phyloP scores from a whole-genome alignment of 805 yeast genomes.

The Kodamaea kaohsiungensis region DNA sequence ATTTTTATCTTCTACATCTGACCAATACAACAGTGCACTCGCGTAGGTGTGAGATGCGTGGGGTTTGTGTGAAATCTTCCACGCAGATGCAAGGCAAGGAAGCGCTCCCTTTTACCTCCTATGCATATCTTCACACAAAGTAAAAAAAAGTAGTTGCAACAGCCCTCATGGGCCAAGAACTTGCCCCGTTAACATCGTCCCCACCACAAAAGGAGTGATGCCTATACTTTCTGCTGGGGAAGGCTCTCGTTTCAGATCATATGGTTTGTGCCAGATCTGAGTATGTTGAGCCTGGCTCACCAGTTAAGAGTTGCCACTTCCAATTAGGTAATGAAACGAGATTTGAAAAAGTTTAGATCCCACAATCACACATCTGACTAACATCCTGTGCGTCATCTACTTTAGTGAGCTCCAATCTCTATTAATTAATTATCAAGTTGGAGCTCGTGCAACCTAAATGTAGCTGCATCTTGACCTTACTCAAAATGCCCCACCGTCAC shows the following conservation, averaged over 20 bases:
- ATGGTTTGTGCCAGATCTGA: neutral
- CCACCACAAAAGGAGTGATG: neutral
- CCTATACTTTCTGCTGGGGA: neutral
- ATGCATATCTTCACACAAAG: neutral
- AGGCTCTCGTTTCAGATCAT: neutral
- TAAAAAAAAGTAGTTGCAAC: no score
- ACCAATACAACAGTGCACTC: no score
- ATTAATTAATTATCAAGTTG: neutral
- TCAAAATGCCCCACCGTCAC: neutral
- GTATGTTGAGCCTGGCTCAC: neutral
- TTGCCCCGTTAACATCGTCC: neutral
- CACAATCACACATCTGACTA: no score
- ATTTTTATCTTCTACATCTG: no score
- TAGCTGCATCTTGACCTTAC: neutral
- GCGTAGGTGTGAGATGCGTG: neutral
- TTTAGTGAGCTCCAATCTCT: neutral
- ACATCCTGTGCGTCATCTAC: no score
- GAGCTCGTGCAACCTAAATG: neutral
- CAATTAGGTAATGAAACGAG: no score
- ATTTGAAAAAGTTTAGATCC: no score
- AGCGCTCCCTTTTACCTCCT: neutral
- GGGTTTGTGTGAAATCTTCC: neutral
- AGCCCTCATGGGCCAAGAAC: no score
- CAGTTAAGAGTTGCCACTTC: no score
- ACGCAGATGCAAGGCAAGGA: neutral